Percentiles rank a stretch among this genome's conserved stretches.
phyloP scores from a whole-genome alignment of 176 grass and related monocot genomes.

The Zea mays region Zm-B73-REFERENCE-NAM-5.0 NC_050103.1:152344001-152344500 shows the following conservation, averaged over 20 bases:
- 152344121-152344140: slow-evolving; percentile 93
- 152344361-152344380: not conserved
- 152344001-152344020: slow-evolving; percentile 23
- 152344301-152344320: slow-evolving; percentile 3
- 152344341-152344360: not conserved
- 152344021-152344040: not conserved
- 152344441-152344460: not conserved
- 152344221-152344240: not conserved
- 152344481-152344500: not conserved
- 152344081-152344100: slow-evolving; percentile 67
- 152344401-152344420: not conserved
- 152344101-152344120: slow-evolving; percentile 98
- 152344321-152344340: slow-evolving; percentile 17
- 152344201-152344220: not conserved
- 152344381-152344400: not conserved
- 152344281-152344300: not conserved
- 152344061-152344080: slow-evolving; percentile 62
- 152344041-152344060: slow-evolving; percentile 63
- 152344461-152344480: not conserved
- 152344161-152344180: not conserved
- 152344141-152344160: slow-evolving; percentile 18
- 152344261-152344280: not conserved
- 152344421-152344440: not conserved
- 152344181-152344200: not conserved
- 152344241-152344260: slow-evolving; percentile 18